Evolutionary conservation across 2,329 filamentous ascomycete species (phyloP), one percentile per base, ranked within the genome.

Genomic region (Neonectria sp.): DNA sequence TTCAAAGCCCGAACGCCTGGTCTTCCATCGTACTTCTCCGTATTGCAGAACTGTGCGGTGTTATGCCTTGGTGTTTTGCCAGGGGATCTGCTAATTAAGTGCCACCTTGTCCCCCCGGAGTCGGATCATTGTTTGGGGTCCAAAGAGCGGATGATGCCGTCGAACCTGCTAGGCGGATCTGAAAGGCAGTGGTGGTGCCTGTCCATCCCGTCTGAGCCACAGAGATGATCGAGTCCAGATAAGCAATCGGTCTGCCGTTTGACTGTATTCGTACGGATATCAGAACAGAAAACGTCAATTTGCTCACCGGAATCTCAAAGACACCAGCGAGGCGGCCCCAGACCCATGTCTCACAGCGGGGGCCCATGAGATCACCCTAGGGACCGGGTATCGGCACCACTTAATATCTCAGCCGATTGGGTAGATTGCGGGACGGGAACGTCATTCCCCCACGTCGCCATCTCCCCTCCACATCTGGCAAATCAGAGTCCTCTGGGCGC

Each of bases 281-380:
- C 51, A 25, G 29, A 45, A 43, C 37, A 21, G 33, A 40, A 51
- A 52, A 64, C 56, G 65, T 64, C 65, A 53, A 55, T 59, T 63
- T 51, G 27, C 65, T 60, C 43, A 43, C 37, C 27, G 43, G 24
- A 48, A 46, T 53, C 63, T 45, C 15, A 67, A 60, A 45, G 40
- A 67, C 62, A 59, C 57, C 65, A 74, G 59, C 61, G 49, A 65
- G 66, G 60, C 58, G 49, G 60, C 63, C 67, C 67, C 71, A 45
- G 60, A 70, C 73, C 73, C 73, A 75, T 76, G 73, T 75, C 73
- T 74, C 72, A 75, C 55, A 73, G 68, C 58, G 61, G 71, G 64
- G 60, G 63, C 65, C 73, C 58, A 75, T 73, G 56, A 73, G 73
- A 73, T 73, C 72, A 71, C 53, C 69, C 59, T 73, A 68, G 70